Percentiles rank a stretch among this genome's conserved stretches.
Conservation (phyloP, 1,284 basidiomycete genomes). For the Malassezia obtusa region DNA sequence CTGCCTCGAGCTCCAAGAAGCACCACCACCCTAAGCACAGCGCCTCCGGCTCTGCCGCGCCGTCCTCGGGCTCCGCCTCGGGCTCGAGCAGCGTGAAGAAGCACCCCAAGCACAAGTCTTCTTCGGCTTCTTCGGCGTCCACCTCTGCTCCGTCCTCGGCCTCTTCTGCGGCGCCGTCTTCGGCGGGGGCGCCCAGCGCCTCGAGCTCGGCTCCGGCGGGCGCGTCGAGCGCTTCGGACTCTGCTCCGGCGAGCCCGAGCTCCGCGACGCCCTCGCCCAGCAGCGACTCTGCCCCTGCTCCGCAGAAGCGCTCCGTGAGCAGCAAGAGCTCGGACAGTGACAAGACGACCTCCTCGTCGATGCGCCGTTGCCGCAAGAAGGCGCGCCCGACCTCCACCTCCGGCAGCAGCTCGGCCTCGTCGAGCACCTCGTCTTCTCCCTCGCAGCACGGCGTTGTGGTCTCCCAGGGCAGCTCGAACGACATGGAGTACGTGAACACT, state of each 20-base stretch:
- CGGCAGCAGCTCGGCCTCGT: neutral
- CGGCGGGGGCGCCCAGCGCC: no score
- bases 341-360: neutral
- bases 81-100: no score
- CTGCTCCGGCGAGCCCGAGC: neutral
- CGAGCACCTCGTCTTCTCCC: neutral
- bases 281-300: neutral
- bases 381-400: neutral
- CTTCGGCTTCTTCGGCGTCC: no score
- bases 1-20: no score
- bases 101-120: no score
- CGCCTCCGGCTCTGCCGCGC: neutral
- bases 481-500: slow-evolving; percentile 1
- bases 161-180: no score
- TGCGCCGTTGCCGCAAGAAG: slow-evolving; percentile 10
- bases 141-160: no score
- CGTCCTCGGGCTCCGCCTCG: neutral
- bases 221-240: neutral
- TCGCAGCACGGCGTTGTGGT: slow-evolving; percentile 1
- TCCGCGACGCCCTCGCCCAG: neutral
- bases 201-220: no score
- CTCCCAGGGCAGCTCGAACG: slow-evolving; percentile 11
- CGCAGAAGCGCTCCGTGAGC: neutral
- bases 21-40: no score
- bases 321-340: neutral